A percentile compares a stretch with the other conserved stretches of the same genome.
Evolutionary conservation across 208 protist genomes (phyloP).

Genomic region (Crithidia bombi): DNA sequence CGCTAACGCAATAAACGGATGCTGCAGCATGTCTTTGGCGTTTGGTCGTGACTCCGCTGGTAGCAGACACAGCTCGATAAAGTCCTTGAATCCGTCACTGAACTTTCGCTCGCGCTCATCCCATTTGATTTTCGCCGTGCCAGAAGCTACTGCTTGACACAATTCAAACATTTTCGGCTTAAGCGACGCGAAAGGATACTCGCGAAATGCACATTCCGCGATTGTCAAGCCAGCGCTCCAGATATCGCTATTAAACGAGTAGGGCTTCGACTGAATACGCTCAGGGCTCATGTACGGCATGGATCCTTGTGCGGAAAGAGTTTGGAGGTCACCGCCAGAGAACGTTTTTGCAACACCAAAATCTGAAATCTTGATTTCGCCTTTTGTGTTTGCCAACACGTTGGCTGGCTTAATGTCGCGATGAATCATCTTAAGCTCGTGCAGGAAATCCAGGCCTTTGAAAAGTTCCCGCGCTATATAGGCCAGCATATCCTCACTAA

Average conservation of each 20-base stretch:
- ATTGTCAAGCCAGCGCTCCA: slow-evolving; percentile 93
- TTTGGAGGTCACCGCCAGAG: slow-evolving; percentile 76
- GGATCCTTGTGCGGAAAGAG: slow-evolving; percentile 90
- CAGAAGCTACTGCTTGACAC: slow-evolving; percentile 74
- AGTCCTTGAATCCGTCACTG: slow-evolving; percentile 73
- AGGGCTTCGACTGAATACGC: slow-evolving; percentile 85
- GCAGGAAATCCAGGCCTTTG: slow-evolving; percentile 83
- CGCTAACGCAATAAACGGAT: slow-evolving; percentile 82
- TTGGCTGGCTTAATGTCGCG: slow-evolving; percentile 98
- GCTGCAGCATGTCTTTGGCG: slow-evolving; percentile 71
- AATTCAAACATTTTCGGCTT: slow-evolving; percentile 85
- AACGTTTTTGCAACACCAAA: slow-evolving; percentile 95
- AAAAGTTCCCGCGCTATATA: slow-evolving; percentile 89
- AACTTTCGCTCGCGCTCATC: slow-evolving; percentile 42
- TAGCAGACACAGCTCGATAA: slow-evolving; percentile 79
- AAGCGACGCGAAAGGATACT: slow-evolving; percentile 83
- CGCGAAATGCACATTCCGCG: slow-evolving; percentile 83
- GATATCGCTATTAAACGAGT: slow-evolving; percentile 92
- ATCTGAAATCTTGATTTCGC: slow-evolving; percentile 96
- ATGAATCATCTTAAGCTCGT: slow-evolving; percentile 92
- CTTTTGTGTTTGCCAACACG: slow-evolving; percentile 95
- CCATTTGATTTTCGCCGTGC: slow-evolving; percentile 76
- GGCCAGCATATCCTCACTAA: slow-evolving; percentile 82
- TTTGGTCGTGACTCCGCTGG: slow-evolving; percentile 57
- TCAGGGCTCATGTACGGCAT: slow-evolving; percentile 95